Conservation (phyloP, 805 yeast genomes). For the Candida ascalaphidarum region DNA sequence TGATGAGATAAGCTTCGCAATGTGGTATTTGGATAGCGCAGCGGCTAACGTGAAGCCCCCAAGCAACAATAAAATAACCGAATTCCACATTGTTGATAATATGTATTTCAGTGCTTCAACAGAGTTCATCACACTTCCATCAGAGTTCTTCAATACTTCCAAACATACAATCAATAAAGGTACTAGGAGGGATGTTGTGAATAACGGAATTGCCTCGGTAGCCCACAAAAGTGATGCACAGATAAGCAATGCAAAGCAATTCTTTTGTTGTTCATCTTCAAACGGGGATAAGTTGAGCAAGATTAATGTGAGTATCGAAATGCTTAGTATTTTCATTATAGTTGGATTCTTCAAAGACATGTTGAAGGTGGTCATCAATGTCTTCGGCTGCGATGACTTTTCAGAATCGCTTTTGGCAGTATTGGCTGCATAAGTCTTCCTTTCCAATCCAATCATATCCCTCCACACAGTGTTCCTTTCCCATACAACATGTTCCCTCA, state of each 20-base stretch:
- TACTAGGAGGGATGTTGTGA: slow-evolving; percentile 76
- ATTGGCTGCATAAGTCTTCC: slow-evolving; percentile 72
- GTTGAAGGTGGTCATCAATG: slow-evolving; percentile 9
- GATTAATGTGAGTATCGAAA: slow-evolving; percentile 38
- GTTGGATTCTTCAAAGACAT: slow-evolving; percentile 25
- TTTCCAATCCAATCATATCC: slow-evolving; percentile 56
- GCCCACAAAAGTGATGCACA: slow-evolving; percentile 91
- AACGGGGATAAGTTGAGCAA: slow-evolving; percentile 22
- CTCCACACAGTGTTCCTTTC: slow-evolving; percentile 51
- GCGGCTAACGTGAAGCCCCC: slow-evolving; percentile 53
- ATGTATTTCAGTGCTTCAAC: slow-evolving; percentile 36
- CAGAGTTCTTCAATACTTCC: slow-evolving; percentile 52
- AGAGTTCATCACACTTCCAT: slow-evolving; percentile 37
- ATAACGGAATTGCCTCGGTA: slow-evolving; percentile 86
- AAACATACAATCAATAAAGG: slow-evolving; percentile 75
- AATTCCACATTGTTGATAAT: slow-evolving; percentile 44
- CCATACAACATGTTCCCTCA: slow-evolving; percentile 49
- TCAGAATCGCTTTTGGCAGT: no score
- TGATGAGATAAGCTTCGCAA: slow-evolving; percentile 42
- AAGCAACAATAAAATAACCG: slow-evolving; percentile 40
- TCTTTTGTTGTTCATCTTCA: slow-evolving; percentile 24
- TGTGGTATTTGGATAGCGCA: slow-evolving; percentile 44
- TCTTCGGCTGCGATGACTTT: slow-evolving; percentile 2
- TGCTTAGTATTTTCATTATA: slow-evolving; percentile 36
- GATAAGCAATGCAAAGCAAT: slow-evolving; percentile 69